Evolutionary conservation across 2,329 filamentous ascomycete genomes (phyloP), one percentile per base, ranked within the genome.

Genomic region (Trichoderma sp.): DNA sequence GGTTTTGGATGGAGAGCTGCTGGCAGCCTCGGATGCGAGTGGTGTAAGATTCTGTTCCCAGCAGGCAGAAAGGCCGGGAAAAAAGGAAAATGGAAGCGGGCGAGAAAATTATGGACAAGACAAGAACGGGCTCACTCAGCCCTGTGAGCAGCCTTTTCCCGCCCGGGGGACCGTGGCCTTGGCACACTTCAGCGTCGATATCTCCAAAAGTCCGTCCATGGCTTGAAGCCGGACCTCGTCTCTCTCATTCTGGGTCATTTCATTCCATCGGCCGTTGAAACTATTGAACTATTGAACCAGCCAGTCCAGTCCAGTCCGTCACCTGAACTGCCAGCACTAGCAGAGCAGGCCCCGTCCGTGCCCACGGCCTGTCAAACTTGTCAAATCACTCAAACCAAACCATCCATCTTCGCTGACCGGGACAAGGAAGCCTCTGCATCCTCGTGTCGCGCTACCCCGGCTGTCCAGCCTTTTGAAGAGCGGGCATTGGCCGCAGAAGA

Each of bases 71-170:
- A 11, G 35, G 24, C 24, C 38, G 16, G 27, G 9, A 33, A 53
- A 31, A 53, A 35, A 31, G n/a, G 11, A 16, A 50, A n/a, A 38
- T 16, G 35, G 6, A 16, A 24, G 16, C 16, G 31, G 64, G 38
- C 35, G 56, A 53, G n/a, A 71, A 71, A 31, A n/a, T 71, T 62
- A 63, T 63, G 56, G 68, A 33, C 68, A 45, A 63, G 68, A 45
- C 56, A 16, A 50, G 68, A 56, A 21, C 68, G 31, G 45, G 68
- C 38, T 65, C 67, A 71, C 38, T 71, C 68, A 71, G 68, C 68
- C 68, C 56, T 63, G 56, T 45, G 68, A 45, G 38, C 50, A 71
- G 67, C 67, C 67, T 71, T 59, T 59, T 45, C 14, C n/a, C 50
- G 21, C 50, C 50, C 50, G 50, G 50, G 50, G 64, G 35, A 60